Percentiles rank a stretch among this genome's conserved stretches.
phyloP scores from a whole-genome alignment of 805 yeast genomes.

The Sugiyamaella qingdaonensis region DNA sequence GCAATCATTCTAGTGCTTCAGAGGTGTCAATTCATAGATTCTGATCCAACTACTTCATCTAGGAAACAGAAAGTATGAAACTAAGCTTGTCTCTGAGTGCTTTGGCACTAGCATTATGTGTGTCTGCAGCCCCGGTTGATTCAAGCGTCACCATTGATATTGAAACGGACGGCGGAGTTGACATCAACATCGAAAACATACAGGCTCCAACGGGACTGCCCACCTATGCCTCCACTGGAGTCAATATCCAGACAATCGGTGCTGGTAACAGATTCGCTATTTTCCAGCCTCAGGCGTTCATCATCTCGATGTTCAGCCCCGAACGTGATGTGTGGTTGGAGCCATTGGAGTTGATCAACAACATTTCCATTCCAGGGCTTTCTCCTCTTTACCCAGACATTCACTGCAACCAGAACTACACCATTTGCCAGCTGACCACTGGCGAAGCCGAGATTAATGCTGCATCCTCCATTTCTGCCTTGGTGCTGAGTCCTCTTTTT shows the following conservation, averaged over 20 bases:
- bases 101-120: neutral
- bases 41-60: neutral
- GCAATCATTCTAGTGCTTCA: no score
- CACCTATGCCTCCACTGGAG: slow-evolving; percentile 10
- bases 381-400: slow-evolving; percentile 56
- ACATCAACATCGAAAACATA: slow-evolving; percentile 1
- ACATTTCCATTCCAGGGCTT: slow-evolving; percentile 61
- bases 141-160: slow-evolving; percentile 5
- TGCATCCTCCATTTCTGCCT: slow-evolving; percentile 53
- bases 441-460: slow-evolving; percentile 71
- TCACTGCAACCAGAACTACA: slow-evolving; percentile 50
- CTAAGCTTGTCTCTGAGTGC: neutral
- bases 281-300: slow-evolving; percentile 46
- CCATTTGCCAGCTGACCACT: slow-evolving; percentile 58
- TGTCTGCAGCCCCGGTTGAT: neutral
- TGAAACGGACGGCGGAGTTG: neutral
- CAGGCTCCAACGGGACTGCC: slow-evolving; percentile 7
- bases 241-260: slow-evolving; percentile 7
- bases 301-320: slow-evolving; percentile 51
- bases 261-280: slow-evolving; percentile 11
- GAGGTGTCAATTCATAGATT: no score
- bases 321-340: slow-evolving; percentile 54
- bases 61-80: neutral
- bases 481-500: slow-evolving; percentile 49
- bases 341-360: slow-evolving; percentile 45